A percentile compares a stretch with the other conserved stretches of the same genome.
Conservation (phyloP, 306 rosid genomes). For the Senna tora region DNA sequence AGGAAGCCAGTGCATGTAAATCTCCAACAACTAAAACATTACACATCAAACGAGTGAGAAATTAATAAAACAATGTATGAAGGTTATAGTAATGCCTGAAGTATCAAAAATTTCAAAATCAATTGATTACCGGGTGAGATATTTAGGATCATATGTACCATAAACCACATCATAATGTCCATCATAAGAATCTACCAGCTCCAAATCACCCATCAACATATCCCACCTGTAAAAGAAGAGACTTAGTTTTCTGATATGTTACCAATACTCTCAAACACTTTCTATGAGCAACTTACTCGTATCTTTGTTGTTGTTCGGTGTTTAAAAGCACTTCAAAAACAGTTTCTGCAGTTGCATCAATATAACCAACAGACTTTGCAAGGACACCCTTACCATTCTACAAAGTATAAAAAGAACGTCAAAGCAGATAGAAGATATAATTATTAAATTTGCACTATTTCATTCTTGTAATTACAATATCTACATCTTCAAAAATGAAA, state of each 20-base stretch:
- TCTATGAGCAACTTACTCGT: slow-evolving; percentile 65
- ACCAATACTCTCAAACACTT: slow-evolving; percentile 6
- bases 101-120: slow-evolving; percentile 3
- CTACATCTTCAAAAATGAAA: slow-evolving; percentile 15
- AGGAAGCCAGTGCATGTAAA: slow-evolving; percentile 18
- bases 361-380: slow-evolving; percentile 82
- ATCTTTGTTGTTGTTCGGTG: slow-evolving; percentile 72
- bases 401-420: slow-evolving; percentile 40
- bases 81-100: slow-evolving; percentile 8
- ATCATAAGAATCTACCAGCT: slow-evolving; percentile 71
- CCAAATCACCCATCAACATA: slow-evolving; percentile 91
- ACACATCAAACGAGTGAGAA: slow-evolving; percentile 17
- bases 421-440: slow-evolving; percentile 33
- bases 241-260: background rate
- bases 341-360: slow-evolving; percentile 80
- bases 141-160: slow-evolving; percentile 85
- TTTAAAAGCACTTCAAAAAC: slow-evolving; percentile 78
- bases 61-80: slow-evolving; percentile 8
- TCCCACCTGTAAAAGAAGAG: slow-evolving; percentile 80
- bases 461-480: slow-evolving; percentile 21
- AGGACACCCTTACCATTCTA: slow-evolving; percentile 82
- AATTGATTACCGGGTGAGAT: slow-evolving; percentile 70
- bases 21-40: slow-evolving; percentile 9
- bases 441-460: background rate
- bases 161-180: slow-evolving; percentile 89